Percentiles rank a stretch among this genome's conserved stretches.
phyloP scores from a whole-genome alignment of 208 protist species.

The Acanthamoeba lenticulata region DNA sequence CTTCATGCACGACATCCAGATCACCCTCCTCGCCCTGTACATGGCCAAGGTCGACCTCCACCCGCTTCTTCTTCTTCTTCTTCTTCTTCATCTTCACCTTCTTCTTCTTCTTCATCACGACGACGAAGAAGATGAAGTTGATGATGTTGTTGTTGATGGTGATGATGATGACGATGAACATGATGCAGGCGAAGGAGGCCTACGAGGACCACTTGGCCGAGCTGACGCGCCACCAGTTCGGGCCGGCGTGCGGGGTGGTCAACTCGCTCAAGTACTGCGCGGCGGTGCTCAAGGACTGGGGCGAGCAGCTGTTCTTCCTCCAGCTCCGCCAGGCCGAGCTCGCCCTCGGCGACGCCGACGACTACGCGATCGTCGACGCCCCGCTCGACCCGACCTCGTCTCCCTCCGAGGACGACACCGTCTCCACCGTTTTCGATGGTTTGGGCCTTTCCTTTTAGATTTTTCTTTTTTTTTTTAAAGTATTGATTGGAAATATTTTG shows the following conservation, averaged over 20 bases:
- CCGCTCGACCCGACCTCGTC: neutral
- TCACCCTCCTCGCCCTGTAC: conserved; percentile 1
- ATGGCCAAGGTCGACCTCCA: neutral
- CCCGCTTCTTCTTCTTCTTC: neutral
- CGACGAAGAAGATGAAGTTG: no score
- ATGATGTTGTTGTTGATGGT: no score
- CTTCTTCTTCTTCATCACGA: no score
- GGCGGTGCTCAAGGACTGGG: neutral
- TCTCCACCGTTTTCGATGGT: neutral
- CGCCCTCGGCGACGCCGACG: neutral
- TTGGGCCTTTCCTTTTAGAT: neutral
- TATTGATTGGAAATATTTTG: no score
- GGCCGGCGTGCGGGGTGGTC: neutral
- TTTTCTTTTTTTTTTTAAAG: no score
- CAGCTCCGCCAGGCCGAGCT: neutral
- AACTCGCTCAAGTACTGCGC: conserved; percentile 20
- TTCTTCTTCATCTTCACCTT: neutral
- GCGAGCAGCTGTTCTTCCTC: conserved; percentile 28
- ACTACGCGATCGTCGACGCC: neutral
- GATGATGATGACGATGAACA: no score
- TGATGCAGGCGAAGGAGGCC: neutral
- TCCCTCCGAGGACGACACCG: neutral
- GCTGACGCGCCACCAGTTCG: neutral
- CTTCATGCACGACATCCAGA: conserved; percentile 26
- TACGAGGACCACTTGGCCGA: neutral